A percentile compares a stretch with the other conserved stretches of the same genome.
phyloP scores from a whole-genome alignment of 2,329 filamentous ascomycete genomes.

The Aspergillus neoniger region DNA sequence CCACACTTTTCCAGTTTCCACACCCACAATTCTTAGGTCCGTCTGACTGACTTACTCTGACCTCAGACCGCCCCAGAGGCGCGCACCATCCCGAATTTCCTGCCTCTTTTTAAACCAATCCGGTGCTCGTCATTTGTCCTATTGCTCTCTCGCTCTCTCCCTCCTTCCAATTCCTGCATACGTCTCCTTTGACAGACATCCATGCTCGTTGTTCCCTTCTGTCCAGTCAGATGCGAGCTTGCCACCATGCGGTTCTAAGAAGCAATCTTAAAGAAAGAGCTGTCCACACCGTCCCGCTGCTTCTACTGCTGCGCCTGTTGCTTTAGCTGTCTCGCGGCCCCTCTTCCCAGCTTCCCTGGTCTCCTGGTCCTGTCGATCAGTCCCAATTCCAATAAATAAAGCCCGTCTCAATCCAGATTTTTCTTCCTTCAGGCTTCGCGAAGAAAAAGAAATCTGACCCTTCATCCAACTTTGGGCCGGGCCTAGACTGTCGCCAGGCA shows the following conservation, averaged over 20 bases:
- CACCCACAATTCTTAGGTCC: conserved; percentile 5
- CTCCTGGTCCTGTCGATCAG: conserved; percentile 1
- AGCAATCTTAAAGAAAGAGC: conserved; percentile 19
- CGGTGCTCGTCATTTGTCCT: neutral
- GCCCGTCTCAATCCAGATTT: neutral
- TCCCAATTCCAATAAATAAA: conserved; percentile 4
- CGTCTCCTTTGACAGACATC: conserved; percentile 11
- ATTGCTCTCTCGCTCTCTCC: conserved; percentile 7
- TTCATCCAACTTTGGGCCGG: neutral
- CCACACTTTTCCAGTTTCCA: conserved; percentile 6
- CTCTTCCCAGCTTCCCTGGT: neutral
- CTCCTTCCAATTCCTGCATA: neutral
- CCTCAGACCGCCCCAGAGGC: conserved; percentile 20
- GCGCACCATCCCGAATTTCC: conserved; percentile 1
- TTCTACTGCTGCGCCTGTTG: conserved; percentile 12
- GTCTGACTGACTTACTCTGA: conserved; percentile 6
- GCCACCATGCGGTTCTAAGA: conserved; percentile 25
- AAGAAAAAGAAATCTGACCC: conserved; percentile 3
- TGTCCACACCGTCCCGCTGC: conserved; percentile 16
- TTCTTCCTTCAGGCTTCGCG: conserved; percentile 1
- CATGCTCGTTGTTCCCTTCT: conserved; percentile 14
- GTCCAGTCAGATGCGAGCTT: conserved; percentile 24
- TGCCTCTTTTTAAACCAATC: conserved; percentile 6
- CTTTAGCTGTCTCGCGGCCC: conserved; percentile 7
- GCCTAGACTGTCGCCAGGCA: conserved; percentile 8